Evolutionary conservation across 1,139 yeast genomes (phyloP), one percentile per base, ranked within the genome.

Genomic region (Taphrina confusa): DNA sequence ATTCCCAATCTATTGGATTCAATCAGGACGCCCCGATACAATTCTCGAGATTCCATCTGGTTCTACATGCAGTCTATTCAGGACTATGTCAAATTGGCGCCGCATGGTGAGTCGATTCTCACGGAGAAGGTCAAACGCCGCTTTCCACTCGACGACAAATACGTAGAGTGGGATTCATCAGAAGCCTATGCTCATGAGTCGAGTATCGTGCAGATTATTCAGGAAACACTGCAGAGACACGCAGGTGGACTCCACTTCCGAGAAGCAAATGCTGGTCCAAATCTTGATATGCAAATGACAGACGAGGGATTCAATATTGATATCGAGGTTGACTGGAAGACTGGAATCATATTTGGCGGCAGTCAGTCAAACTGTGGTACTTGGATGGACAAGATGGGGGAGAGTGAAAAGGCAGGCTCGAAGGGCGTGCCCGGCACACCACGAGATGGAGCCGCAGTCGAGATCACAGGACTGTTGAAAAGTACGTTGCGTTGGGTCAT

Each of bases 321-420:
- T 65, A 81, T 89, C 1, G 70, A 75, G 62, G 90, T 91, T 62
- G 97, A 92, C 71, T 92, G 97, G 97, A 69, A 76, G 0, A 90
- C 87, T 25, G 98, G 98, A 0, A 75, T 92, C 49, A 77, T 91
- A 4, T 87, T 83, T 72, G 98, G 98, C 50, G 98, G 98, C 1
- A 87, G 88, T 59, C 95, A 87, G 71, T 81, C 75, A 72, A 92
- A 92, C 70, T 92, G 98, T 75, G 98, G 98, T 22, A 92, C 98
- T 0, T 92, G 98, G 98, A 92, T 91, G 97, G 98, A 92, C 74
- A 92, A 92, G 75, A 92, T 92, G 97, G 98, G 98, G 20, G 98
- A 92, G 74, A 87, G 96, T 69, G 82, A 74, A 56, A 76, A 74
- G 62, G 97, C 98, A 0, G 86, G 87, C 0, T 85, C 83, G 63